Base-by-base conservation (phyloP, 2,329 filamentous ascomycete species). In the Penicillium paneum region DNA sequence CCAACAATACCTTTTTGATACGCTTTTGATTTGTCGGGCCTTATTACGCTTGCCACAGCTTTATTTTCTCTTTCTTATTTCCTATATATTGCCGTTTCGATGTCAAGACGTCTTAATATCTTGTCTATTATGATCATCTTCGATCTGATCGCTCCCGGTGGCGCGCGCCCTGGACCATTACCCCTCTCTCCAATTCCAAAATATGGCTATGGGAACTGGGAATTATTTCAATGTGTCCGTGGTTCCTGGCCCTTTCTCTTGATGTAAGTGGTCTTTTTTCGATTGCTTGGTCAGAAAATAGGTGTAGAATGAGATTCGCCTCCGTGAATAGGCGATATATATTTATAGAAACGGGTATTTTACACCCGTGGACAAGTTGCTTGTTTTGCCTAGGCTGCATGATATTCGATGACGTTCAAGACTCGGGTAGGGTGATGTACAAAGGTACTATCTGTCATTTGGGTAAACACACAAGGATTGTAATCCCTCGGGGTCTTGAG, bases 1-100 rank as follows among this genome's bases (percentile, higher is more conserved):
- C 65, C 63, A 67, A 70, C 68, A 69, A 67, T 60, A 64, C 38
- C 42, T n/a, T 32, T 24, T 44, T 44, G 13, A 44, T 44, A 44
- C 28, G 26, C 28, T 21, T 32, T 44, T 5, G 29, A 44, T 44
- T 10, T 21, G n/a, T 35, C 35, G n/a, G 8, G 15, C 21, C 41
- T 43, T 24, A 8, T 19, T 47, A 4, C 2, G 28, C 32, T 34
- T 11, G 19, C 40, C 26, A 15, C 32, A 29, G 17, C 46, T 11
- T 13, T 28, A 43, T 43, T 36, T 1, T 34, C 8, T 28, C 26
- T 41, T 36, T 10, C 11, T 12, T 19, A 35, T 34, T 29, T 17
- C n/a, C 12, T 21, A 8, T 32, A 26, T 35, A 6, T 15, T 32
- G 31, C 15, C 12, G 31, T 24, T 12, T 39, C 21, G 11, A 41